Evolutionary conservation across 805 yeast species (phyloP), one percentile per base, ranked within the genome.

Genomic region (Pichia thaimueangensis): DNA sequence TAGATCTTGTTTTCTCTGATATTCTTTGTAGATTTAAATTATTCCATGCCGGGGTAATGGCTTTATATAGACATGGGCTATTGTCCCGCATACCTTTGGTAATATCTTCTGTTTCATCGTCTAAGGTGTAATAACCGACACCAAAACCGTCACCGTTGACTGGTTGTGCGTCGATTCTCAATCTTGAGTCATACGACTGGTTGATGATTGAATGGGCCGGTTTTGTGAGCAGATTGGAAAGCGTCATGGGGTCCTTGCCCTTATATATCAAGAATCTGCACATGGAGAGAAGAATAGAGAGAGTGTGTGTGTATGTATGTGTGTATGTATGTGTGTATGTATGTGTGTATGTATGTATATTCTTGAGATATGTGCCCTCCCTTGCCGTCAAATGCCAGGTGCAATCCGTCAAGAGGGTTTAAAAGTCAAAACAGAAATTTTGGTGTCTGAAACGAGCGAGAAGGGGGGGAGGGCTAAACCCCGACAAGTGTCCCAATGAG

Each of bases 91-190:
- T 44, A 32, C 23, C 39, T 20, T 34, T 32, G 23, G 62, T 69
- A 12, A 1, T 12, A 15, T n/a, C 15, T 8, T 36, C 25, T 6
- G 13, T 6, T 10, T 60, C 62, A 37, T 76, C 80, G 35, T 76
- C 83, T n/a, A 67, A 54, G 4, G 80, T 71, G 58, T 93, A 93
- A 64, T 93, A 93, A 1, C 97, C 97, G 19, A 93, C 91, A 2
- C 98, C 98, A 62, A 93, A 93, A 0, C 98, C 98, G 62, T 93
- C 98, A 32, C 98, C 98, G 60, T 93, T 93, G 52, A 93, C 86
- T 2, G 98, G 97, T 40, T 95, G 68, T 65, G 79, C 81, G 57
- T 93, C 97, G 15, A 93, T 70, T 43, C 98, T 71, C 30, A 93
- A 70, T 37, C 98, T 65, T 31, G 93, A 80, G 59, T 93, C 98